Conservation (phyloP, 306 rosid species). For the Comarum palustre region DNA sequence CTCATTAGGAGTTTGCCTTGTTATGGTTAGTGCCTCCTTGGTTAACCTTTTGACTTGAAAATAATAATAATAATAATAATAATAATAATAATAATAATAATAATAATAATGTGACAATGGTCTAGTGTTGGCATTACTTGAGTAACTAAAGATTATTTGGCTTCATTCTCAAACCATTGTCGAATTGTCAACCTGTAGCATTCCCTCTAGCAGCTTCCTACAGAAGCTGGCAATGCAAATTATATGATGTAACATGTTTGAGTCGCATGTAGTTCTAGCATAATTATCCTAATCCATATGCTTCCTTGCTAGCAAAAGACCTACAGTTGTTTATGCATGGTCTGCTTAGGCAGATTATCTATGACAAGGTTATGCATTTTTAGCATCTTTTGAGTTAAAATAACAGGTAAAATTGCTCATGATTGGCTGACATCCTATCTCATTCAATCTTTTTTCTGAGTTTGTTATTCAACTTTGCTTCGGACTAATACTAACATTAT, state of each 20-base stretch:
- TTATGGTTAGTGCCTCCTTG: too few species aligned
- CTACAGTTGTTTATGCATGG: not conserved
- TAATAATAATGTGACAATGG: not conserved
- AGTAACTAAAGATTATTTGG: not conserved
- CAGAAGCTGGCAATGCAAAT: not conserved
- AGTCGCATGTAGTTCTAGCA: not conserved
- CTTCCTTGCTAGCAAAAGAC: not conserved
- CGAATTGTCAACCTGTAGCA: not conserved
- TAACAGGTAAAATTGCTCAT: not conserved
- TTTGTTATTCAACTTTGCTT: conserved; percentile 5
- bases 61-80: too few species aligned
- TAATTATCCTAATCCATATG: not conserved
- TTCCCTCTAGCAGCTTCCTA: not conserved
- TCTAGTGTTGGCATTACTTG: not conserved
- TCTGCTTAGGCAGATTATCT: not conserved
- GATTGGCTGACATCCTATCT: too few species aligned
- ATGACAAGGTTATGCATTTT: not conserved
- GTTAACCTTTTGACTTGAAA: too few species aligned
- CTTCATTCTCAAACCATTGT: not conserved
- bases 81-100: too few species aligned
- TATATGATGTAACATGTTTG: not conserved
- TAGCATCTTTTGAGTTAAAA: not conserved
- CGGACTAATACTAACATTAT: conserved; percentile 18
- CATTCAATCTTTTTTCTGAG: conserved; percentile 43
- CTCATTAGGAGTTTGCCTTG: too few species aligned